These are phyloP conservation scores for Gnaphalium uliginosum DNA, from an alignment of 129 eudicot genomes.

Conservation along the genomic window DNA sequence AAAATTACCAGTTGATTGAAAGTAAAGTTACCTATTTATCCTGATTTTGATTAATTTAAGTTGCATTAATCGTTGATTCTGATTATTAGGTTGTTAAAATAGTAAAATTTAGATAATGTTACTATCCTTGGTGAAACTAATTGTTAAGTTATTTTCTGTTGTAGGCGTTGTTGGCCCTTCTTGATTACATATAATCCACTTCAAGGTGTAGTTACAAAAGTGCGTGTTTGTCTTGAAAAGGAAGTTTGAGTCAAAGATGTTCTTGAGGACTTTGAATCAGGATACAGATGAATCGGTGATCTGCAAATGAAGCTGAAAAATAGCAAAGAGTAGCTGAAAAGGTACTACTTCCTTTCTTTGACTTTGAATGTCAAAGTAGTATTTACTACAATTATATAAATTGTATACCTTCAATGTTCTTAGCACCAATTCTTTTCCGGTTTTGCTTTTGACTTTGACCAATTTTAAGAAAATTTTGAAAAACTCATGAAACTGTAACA, in stretches of 20 bases:
- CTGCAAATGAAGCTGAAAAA: slow-evolving; percentile 19
- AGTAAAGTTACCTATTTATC: not conserved
- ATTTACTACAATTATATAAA: not conserved
- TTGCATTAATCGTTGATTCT: too few species aligned
- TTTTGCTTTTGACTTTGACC: not conserved
- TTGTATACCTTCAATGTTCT: not conserved
- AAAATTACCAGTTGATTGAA: not conserved
- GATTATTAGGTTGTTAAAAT: too few species aligned
- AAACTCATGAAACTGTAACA: not conserved
- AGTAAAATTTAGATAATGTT: not conserved
- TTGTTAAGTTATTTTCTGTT: not conserved
- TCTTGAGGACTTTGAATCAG: slow-evolving; percentile 26
- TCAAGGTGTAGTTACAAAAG: slow-evolving; percentile 12
- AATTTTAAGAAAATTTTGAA: not conserved
- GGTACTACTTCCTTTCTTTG: slow-evolving; percentile 21
- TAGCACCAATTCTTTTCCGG: not conserved
- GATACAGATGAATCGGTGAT: slow-evolving; percentile 33
- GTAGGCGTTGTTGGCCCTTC: slow-evolving; percentile 25
- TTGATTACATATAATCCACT: slow-evolving; percentile 23
- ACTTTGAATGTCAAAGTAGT: slow-evolving; percentile 1
- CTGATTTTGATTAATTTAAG: too few species aligned
- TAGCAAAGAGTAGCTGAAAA: slow-evolving; percentile 24
- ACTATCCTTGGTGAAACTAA: not conserved
- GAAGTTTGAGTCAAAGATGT: slow-evolving; percentile 3
- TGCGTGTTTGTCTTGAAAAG: not conserved